Conservation (phyloP, 2,329 filamentous ascomycete species). For the Aspergillus puulaauensis region DNA sequence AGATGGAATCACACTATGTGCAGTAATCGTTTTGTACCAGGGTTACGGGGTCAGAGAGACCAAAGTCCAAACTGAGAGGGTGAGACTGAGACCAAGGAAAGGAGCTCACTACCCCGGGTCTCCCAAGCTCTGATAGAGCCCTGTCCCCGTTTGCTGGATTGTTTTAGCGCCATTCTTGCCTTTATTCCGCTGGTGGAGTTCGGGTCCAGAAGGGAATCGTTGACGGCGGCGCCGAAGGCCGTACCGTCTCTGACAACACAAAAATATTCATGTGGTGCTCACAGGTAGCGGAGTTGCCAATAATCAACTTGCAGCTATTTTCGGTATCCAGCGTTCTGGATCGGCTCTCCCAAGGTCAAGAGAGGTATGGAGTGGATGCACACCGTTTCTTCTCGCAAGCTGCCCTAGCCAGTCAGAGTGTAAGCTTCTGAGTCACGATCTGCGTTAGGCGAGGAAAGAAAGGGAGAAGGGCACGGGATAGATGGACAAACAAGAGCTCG, state of each 20-base stretch:
- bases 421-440: neutral
- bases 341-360: neutral
- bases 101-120: slow-evolving; percentile 13
- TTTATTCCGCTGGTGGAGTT: slow-evolving; percentile 4
- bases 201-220: slow-evolving; percentile 4
- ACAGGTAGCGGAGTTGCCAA: neutral
- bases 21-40: neutral
- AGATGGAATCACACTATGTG: neutral
- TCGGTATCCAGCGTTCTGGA: neutral
- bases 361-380: slow-evolving; percentile 1
- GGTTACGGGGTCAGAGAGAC: too few species aligned
- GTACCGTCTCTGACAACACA: slow-evolving; percentile 7
- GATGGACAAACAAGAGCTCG: neutral
- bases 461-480: neutral
- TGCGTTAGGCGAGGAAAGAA: neutral
- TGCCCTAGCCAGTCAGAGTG: slow-evolving; percentile 2
- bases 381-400: neutral
- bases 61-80: neutral
- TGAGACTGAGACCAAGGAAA: neutral
- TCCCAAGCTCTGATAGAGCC: slow-evolving; percentile 11
- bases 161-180: slow-evolving; percentile 2
- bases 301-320: slow-evolving; percentile 4
- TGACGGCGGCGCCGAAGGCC: neutral
- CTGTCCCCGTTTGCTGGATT: slow-evolving; percentile 13
- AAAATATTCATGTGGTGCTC: neutral